Evolutionary conservation across 805 yeast species (phyloP).

Genomic region (Teunomyces barrocoloradensis): DNA sequence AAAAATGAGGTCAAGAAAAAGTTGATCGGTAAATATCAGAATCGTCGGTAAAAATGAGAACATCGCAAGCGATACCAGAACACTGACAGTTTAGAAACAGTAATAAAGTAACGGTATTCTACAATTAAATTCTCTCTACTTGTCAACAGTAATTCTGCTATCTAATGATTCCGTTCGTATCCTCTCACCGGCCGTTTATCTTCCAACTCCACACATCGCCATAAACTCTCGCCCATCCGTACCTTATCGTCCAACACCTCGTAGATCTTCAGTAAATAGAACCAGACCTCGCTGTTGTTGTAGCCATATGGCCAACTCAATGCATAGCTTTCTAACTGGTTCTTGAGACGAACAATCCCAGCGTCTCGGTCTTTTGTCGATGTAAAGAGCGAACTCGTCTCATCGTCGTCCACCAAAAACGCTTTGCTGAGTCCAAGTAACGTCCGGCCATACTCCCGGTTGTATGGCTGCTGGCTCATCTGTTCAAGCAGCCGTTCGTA

Average conservation of each 20-base stretch:
- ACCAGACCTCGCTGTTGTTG: slow-evolving; percentile 62
- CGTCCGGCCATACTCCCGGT: slow-evolving; percentile 46
- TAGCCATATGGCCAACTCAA: slow-evolving; percentile 39
- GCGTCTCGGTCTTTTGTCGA: slow-evolving; percentile 57
- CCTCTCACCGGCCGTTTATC: slow-evolving; percentile 55
- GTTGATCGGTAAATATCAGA: too few relatives aligned
- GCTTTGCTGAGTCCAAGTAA: slow-evolving; percentile 55
- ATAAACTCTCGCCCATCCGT: slow-evolving; percentile 47
- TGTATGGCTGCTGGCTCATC: slow-evolving; percentile 22
- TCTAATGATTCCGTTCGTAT: too few relatives aligned
- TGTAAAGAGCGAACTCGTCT: slow-evolving; percentile 40
- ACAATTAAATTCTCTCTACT: too few relatives aligned
- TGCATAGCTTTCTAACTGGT: slow-evolving; percentile 38
- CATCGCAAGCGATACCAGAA: too few relatives aligned
- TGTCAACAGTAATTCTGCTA: too few relatives aligned
- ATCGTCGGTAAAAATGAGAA: too few relatives aligned
- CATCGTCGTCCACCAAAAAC: slow-evolving; percentile 41
- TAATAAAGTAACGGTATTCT: too few relatives aligned
- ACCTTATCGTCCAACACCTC: slow-evolving; percentile 54
- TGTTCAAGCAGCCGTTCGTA: slow-evolving; percentile 60
- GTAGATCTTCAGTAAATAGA: slow-evolving; percentile 60
- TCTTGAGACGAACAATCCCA: slow-evolving; percentile 56
- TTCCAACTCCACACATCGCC: slow-evolving; percentile 65
- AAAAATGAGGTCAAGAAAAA: too few relatives aligned
- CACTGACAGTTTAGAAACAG: too few relatives aligned